Evolutionary conservation across 345 rosid species (phyloP).

Genomic region (Raphanus sativus): DNA sequence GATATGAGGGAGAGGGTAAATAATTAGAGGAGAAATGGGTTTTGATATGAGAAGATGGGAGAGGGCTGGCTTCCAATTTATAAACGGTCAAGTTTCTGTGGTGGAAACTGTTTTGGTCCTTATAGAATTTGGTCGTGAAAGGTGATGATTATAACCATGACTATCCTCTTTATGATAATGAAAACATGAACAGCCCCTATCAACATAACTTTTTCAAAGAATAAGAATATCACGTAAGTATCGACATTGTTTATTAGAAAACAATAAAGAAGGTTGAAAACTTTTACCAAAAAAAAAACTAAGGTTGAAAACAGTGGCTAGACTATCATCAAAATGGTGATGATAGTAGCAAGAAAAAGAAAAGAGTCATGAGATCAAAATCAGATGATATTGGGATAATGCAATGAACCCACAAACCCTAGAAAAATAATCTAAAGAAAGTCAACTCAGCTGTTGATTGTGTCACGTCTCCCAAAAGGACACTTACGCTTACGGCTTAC

Average conservation of each 20-base stretch:
- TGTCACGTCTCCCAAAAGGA: slow-evolving; percentile 31
- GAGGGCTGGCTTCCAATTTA: slow-evolving; percentile 36
- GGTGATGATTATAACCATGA: slow-evolving; percentile 33
- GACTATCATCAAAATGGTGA: slow-evolving; percentile 31
- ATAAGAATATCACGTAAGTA: slow-evolving; percentile 18
- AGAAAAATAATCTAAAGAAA: slow-evolving; percentile 9
- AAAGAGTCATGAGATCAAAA: slow-evolving; percentile 8
- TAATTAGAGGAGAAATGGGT: not conserved
- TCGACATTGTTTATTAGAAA: not conserved
- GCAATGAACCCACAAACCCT: slow-evolving; percentile 39
- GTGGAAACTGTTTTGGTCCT: slow-evolving; percentile 32
- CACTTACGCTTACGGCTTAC: slow-evolving; percentile 18
- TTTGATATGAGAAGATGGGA: slow-evolving; percentile 24
- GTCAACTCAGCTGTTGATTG: slow-evolving; percentile 31
- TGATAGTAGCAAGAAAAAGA: slow-evolving; percentile 25
- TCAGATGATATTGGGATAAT: slow-evolving; percentile 29
- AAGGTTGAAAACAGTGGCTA: slow-evolving; percentile 15
- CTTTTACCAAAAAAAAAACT: not conserved
- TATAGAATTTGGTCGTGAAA: slow-evolving; percentile 20
- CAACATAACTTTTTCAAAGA: slow-evolving; percentile 13
- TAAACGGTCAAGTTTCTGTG: slow-evolving; percentile 32
- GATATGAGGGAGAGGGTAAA: not conserved
- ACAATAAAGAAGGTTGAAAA: not conserved
- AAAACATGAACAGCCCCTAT: slow-evolving; percentile 24
- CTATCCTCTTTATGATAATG: slow-evolving; percentile 29